These are phyloP conservation scores for Nannochloropsis gaditana DNA, from an alignment of 108 stramenopile genomes.

Conservation along the genomic window DNA sequence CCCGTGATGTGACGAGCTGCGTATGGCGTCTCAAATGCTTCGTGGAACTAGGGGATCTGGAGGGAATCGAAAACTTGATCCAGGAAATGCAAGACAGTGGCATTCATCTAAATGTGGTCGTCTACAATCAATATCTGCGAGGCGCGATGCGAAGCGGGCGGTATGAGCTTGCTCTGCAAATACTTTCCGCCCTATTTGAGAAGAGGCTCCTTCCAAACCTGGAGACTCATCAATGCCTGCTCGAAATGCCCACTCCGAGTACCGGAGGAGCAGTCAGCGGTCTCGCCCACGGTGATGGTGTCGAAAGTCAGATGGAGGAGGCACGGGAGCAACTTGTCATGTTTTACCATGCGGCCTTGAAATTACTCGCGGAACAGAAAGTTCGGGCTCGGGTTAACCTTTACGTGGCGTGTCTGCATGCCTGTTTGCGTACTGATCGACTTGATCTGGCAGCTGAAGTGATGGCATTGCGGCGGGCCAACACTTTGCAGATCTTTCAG, in stretches of 20 bases:
- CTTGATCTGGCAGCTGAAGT: not conserved
- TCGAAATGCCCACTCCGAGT: not conserved
- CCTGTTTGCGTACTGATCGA: not conserved
- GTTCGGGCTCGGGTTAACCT: not conserved
- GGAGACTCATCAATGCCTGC: not conserved
- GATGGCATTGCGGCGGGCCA: not conserved
- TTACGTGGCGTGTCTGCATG: not conserved
- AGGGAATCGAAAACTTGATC: not conserved
- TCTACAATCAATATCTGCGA: not conserved
- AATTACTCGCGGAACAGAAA: not conserved
- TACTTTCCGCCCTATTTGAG: not conserved
- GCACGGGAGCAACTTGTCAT: not conserved
- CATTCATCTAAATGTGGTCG: not conserved
- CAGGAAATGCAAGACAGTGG: not conserved
- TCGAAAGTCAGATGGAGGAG: not conserved
- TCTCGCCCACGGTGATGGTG: not conserved
- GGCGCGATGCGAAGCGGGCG: not conserved
- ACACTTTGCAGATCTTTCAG: constrained; percentile 14
- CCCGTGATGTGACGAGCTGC: constrained; percentile 19
- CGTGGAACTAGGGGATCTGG: constrained; percentile 12
- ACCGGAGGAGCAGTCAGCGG: not conserved
- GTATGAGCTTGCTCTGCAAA: constrained; percentile 10
- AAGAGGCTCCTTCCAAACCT: not conserved
- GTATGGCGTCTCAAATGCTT: constrained; percentile 9
- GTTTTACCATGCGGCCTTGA: not conserved